These are phyloP conservation scores for Lagerstroemia fauriei DNA, from an alignment of 441 rosid genomes.

Conservation along the genomic window DNA sequence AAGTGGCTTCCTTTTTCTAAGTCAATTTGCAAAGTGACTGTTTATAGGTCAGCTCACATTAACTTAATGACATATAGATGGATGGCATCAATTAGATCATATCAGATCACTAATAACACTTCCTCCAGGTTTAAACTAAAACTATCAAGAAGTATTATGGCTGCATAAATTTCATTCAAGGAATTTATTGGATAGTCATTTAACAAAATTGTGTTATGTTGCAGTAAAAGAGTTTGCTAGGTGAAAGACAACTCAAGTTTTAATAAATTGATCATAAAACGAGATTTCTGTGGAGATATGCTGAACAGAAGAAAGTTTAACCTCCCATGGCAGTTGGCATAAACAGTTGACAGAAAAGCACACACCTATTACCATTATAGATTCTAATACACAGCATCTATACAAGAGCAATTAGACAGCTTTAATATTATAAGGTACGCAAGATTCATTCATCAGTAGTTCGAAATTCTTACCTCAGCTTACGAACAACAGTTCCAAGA, in stretches of 20 bases:
- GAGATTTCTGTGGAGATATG: not conserved
- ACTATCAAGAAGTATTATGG: not conserved
- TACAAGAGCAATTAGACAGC: not conserved
- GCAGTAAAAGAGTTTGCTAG: too few species aligned
- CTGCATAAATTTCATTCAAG: too few species aligned
- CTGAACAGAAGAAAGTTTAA: not conserved
- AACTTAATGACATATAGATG: not conserved
- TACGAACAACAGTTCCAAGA: constrained; percentile 86
- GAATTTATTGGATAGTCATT: too few species aligned
- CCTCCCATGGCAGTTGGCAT: not conserved
- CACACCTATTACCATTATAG: not conserved
- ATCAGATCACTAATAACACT: not conserved
- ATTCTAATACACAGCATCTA: not conserved
- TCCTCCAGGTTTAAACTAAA: not conserved
- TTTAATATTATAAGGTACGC: not conserved
- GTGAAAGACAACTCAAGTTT: too few species aligned
- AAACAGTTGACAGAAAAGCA: not conserved
- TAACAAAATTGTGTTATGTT: too few species aligned
- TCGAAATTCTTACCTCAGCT: constrained; percentile 60
- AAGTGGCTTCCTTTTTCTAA: not conserved
- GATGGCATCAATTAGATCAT: not conserved
- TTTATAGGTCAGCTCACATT: not conserved
- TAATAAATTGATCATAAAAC: not conserved
- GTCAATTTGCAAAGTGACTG: not conserved
- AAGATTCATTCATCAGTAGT: not conserved